Conservation (phyloP, 1,284 basidiomycete species). For the Lentinus polychrous region DNA sequence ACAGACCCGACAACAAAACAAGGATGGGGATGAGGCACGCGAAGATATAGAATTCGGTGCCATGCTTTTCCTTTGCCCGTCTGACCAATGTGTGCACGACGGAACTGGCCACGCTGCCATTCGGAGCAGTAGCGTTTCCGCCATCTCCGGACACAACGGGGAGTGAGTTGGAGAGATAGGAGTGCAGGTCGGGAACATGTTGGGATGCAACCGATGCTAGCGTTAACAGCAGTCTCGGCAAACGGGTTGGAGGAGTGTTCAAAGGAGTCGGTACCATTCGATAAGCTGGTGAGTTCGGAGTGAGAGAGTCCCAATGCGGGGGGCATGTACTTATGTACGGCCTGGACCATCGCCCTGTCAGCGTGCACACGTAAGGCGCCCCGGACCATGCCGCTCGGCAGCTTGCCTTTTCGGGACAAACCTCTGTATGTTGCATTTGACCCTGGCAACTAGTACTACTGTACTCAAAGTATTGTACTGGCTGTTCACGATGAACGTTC, state of each 20-base stretch:
- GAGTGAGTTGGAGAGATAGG: slow-evolving; percentile 19
- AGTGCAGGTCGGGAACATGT: slow-evolving; percentile 35
- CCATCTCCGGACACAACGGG: not conserved
- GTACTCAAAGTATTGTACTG: no score
- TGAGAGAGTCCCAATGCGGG: slow-evolving; percentile 3
- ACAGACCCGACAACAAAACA: slow-evolving; percentile 55
- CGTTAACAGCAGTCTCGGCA: slow-evolving; percentile 37
- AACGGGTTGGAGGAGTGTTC: slow-evolving; percentile 18
- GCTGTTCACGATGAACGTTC: no score
- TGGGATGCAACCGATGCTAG: slow-evolving; percentile 37
- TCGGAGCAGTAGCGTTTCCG: slow-evolving; percentile 3
- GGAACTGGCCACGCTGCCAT: slow-evolving; percentile 6
- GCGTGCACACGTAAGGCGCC: no score
- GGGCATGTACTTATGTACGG: no score
- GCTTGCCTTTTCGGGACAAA: no score
- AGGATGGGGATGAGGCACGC: slow-evolving; percentile 53
- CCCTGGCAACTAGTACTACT: no score
- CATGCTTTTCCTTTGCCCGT: slow-evolving; percentile 26
- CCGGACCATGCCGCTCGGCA: no score
- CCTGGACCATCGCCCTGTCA: no score
- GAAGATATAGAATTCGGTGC: slow-evolving; percentile 36
- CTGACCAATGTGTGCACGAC: slow-evolving; percentile 20
- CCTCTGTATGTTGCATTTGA: no score
- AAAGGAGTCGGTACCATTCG: slow-evolving; percentile 25
- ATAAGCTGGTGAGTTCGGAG: slow-evolving; percentile 15